Conservation (phyloP, 495 filamentous ascomycete species). For the Aspergillus homomorphus region DNA sequence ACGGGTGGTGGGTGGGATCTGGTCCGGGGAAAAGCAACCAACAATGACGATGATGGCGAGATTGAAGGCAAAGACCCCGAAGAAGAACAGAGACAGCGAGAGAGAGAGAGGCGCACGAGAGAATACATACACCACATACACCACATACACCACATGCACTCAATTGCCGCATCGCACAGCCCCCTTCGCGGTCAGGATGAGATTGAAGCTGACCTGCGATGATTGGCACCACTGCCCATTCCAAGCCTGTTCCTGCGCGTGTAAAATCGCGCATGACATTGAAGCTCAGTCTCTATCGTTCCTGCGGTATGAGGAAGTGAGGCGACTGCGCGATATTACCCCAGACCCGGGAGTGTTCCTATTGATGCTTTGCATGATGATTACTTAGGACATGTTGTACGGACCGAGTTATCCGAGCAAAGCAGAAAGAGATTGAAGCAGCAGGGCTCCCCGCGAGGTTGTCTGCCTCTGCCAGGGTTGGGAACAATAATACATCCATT, state of each 20-base stretch:
- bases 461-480: neutral
- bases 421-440: too few relatives aligned
- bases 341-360: neutral
- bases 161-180: neutral
- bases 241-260: neutral
- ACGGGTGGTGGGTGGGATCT: neutral
- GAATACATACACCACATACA: too few relatives aligned
- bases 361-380: neutral
- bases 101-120: too few relatives aligned
- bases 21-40: neutral
- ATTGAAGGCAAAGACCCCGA: neutral
- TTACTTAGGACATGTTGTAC: neutral
- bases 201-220: neutral
- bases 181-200: slow-evolving; percentile 2
- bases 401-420: neutral
- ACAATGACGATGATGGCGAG: neutral
- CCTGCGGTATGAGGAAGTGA: slow-evolving; percentile 3
- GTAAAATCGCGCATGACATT: neutral
- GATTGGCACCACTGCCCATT: neutral
- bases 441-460: neutral
- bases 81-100: neutral
- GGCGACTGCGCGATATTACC: slow-evolving; percentile 5
- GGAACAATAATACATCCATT: neutral
- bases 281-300: neutral
- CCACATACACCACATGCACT: neutral